Percentiles rank a stretch among this genome's conserved stretches.
These are phyloP conservation scores for Pseudopyrenochaeta lycopersici DNA, from an alignment of 2,329 filamentous ascomycete genomes.

Conservation along the genomic window DNA sequence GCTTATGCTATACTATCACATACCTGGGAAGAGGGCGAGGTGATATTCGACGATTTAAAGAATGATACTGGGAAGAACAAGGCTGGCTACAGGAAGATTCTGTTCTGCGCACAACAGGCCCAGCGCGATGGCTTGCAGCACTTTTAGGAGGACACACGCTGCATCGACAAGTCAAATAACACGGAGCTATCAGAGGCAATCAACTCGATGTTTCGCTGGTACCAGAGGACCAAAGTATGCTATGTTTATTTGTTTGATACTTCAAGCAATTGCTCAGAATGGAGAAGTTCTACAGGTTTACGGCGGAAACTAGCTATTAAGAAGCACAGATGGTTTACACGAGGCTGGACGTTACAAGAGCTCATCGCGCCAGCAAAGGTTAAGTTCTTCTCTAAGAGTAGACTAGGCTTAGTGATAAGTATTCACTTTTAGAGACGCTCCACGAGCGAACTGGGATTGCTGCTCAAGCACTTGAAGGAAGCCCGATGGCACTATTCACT, in stretches of 20 bases:
- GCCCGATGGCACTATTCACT: constrained; percentile 6
- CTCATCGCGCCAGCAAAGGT: constrained; percentile 12
- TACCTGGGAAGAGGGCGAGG: too few relatives aligned
- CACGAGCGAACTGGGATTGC: constrained; percentile 10
- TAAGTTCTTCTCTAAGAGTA: constrained; percentile 7
- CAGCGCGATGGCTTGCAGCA: background rate
- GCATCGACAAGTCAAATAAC: too few relatives aligned
- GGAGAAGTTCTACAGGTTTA: too few relatives aligned
- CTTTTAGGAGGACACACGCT: constrained; percentile 2
- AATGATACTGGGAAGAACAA: background rate
- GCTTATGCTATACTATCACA: background rate
- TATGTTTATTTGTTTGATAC: constrained; percentile 20
- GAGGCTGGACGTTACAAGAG: constrained; percentile 29
- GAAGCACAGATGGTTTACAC: constrained; percentile 23
- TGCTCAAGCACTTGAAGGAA: background rate
- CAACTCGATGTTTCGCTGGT: too few relatives aligned
- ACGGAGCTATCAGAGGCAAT: background rate
- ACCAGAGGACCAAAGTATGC: constrained; percentile 11
- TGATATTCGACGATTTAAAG: background rate
- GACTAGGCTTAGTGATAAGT: constrained; percentile 4
- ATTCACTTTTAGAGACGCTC: constrained; percentile 1
- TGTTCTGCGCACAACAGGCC: constrained; percentile 11
- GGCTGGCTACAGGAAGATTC: constrained; percentile 2
- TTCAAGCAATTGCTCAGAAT: too few relatives aligned
- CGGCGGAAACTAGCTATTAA: background rate